phyloP scores from a whole-genome alignment of 2,329 filamentous ascomycete genomes.

The Colletotrichum liriopes region DNA sequence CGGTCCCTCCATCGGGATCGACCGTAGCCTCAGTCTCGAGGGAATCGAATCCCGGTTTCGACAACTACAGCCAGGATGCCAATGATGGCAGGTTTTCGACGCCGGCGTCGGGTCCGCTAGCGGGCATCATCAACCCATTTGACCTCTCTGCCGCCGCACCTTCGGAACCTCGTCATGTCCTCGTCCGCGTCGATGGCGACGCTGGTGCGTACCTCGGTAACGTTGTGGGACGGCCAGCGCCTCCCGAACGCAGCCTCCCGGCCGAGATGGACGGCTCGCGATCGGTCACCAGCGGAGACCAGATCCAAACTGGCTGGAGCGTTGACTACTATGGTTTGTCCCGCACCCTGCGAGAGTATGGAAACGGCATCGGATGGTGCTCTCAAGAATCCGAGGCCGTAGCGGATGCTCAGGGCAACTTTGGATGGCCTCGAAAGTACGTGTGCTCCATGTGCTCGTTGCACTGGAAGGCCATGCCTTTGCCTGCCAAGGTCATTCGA shows the following conservation, averaged over 20 bases:
- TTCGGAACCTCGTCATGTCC: constrained; percentile 34
- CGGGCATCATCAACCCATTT: constrained; percentile 34
- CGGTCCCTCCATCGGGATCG: constrained; percentile 5
- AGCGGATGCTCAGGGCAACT: constrained; percentile 23
- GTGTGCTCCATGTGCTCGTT: constrained; percentile 38
- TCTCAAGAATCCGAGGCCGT: constrained; percentile 41
- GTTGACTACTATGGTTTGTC: constrained; percentile 40
- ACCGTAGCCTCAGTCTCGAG: background rate
- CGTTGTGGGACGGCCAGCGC: constrained; percentile 14
- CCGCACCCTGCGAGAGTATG: constrained; percentile 20
- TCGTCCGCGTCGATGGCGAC: constrained; percentile 37
- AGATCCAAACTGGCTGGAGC: constrained; percentile 36
- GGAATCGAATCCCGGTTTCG: background rate
- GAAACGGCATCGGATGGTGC: constrained; percentile 37
- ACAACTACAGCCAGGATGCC: constrained; percentile 6
- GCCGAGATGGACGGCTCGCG: constrained; percentile 20
- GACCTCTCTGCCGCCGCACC: constrained; percentile 32
- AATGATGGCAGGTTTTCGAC: constrained; percentile 18
- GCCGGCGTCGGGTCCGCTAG: constrained; percentile 7
- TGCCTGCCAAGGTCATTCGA: constrained; percentile 36
- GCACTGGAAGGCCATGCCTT: constrained; percentile 40
- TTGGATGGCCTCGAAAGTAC: constrained; percentile 33
- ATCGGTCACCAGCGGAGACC: constrained; percentile 32
- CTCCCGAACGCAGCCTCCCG: constrained; percentile 10
- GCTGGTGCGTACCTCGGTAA: constrained; percentile 25